Conservation (phyloP, 257 asterid genomes). For the Thymus mandschuricus region DNA sequence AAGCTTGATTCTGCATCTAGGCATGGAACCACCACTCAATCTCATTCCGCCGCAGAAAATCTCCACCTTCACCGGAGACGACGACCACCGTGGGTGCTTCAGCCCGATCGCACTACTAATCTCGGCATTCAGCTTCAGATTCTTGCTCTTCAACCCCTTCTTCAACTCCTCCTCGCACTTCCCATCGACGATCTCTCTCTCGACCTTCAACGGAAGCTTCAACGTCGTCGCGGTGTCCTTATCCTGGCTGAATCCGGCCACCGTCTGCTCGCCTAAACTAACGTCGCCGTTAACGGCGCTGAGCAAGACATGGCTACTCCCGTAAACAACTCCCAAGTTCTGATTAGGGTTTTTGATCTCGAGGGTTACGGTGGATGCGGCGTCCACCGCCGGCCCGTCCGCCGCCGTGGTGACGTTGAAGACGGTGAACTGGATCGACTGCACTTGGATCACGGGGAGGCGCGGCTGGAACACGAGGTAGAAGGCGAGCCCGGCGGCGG, state of each 20-base stretch:
- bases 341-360: slow-evolving; percentile 46
- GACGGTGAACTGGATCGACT: slow-evolving; percentile 37
- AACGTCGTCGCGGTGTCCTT: slow-evolving; percentile 34
- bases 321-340: slow-evolving; percentile 42
- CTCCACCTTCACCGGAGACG: slow-evolving; percentile 28
- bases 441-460: slow-evolving; percentile 45
- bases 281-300: slow-evolving; percentile 26
- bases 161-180: slow-evolving; percentile 31
- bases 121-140: slow-evolving; percentile 34
- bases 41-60: slow-evolving; percentile 37
- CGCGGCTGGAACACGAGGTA: slow-evolving; percentile 53
- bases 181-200: slow-evolving; percentile 18
- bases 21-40: slow-evolving; percentile 10
- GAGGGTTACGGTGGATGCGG: slow-evolving; percentile 25
- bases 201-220: slow-evolving; percentile 17
- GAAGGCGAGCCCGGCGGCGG: slow-evolving; percentile 34
- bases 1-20: slow-evolving; percentile 37
- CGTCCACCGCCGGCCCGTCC: slow-evolving; percentile 39
- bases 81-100: slow-evolving; percentile 34
- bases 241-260: slow-evolving; percentile 39
- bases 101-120: slow-evolving; percentile 37
- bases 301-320: slow-evolving; percentile 22
- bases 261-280: slow-evolving; percentile 35
- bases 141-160: slow-evolving; percentile 37
- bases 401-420: slow-evolving; percentile 29